Conservation (phyloP, 805 yeast species). For the Nakazawaea molendinolei region DNA sequence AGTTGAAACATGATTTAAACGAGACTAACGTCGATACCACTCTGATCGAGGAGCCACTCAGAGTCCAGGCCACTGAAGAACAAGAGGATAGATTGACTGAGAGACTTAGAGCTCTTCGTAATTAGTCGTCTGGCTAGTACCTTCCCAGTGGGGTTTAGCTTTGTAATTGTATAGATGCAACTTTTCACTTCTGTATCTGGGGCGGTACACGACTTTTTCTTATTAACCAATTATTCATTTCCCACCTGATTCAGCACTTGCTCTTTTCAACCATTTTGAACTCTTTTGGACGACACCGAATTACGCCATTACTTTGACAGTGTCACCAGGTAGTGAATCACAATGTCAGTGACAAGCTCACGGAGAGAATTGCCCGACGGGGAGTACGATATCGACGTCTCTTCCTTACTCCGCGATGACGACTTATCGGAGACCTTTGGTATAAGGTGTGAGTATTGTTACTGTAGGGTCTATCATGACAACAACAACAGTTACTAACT, state of each 20-base stretch:
- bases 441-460: conserved; percentile 25
- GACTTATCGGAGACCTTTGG: conserved; percentile 22
- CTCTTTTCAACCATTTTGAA: no score
- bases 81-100: conserved; percentile 86
- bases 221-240: no score
- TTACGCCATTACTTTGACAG: neutral
- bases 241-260: no score
- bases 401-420: conserved; percentile 17
- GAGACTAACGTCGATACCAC: conserved; percentile 52
- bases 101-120: conserved; percentile 78
- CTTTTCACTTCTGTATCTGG: no score
- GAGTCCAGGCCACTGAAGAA: conserved; percentile 43
- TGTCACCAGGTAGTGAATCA: neutral
- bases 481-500: neutral
- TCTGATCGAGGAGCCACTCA: conserved; percentile 28
- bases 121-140: no score
- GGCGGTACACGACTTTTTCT: no score
- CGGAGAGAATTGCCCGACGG: conserved; percentile 25
- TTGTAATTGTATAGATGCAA: no score
- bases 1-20: conserved; percentile 76
- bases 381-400: conserved; percentile 27
- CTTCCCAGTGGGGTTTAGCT: no score
- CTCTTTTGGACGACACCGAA: neutral
- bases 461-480: no score
- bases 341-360: conserved; percentile 2